Evolutionary conservation across 441 rosid genomes (phyloP), one percentile per base, ranked within the genome.

Genomic region (Sinapis alba): DNA sequence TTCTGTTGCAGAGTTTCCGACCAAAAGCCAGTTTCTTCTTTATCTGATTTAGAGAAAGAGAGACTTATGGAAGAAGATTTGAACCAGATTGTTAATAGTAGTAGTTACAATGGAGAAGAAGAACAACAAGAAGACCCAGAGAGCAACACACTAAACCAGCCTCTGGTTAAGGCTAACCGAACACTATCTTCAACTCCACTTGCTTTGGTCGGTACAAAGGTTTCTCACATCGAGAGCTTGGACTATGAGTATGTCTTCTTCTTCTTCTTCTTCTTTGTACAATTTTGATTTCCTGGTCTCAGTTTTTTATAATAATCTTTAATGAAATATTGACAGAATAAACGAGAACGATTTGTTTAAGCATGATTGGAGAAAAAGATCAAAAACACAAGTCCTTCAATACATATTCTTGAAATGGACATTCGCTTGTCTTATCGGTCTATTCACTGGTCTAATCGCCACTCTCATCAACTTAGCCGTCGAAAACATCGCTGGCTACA

Each of bases 361-460:
- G 81, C 98, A 92, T 73, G 99, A 95, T 51, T 92, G 99, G 99
- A 89, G 99, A 79, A 88, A 90, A 76, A 84, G 99, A 92, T 88
- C 97, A 78, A 86, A 79, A 76, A 78, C 73, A 56, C 97, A 92
- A 81, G 94, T 95, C 20, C 73, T 95, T 81, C 99, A 89, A 72
- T 95, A 95, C 69, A 72, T 95, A 45, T 89, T 92, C 84, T 43
- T 80, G 84, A 95, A 95, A 82, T 95, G 99, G 99, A 71, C 84
- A 1, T 78, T 89, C 53, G 97, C 97, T 41, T 92, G 81, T 77
- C 89, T 92, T 60, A 90, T 95, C 53, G 99, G 99, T 70, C 90
- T 90, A 26, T 71, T 90, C 43, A 92, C 98, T 15, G 99, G 99
- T 20, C 72, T 94, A 6, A 86, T 89, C 71, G 98, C 98, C 38